These are phyloP conservation scores for Arbutus unedo DNA, from an alignment of 148 eudicot genomes.

Conservation along the genomic window DNA sequence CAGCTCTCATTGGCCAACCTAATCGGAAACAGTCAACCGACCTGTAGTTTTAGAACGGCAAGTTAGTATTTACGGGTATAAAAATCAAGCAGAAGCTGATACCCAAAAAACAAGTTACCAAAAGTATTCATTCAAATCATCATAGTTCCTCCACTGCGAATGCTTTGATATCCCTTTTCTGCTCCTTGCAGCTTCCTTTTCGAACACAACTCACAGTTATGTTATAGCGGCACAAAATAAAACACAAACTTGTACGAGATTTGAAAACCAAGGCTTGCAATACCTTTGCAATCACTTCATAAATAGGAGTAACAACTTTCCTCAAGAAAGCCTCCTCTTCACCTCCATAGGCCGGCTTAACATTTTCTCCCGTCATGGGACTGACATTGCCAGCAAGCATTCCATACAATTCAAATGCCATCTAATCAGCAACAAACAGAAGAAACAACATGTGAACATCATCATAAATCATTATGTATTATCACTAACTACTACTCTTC, in stretches of 20 bases:
- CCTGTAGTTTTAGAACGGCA: slow-evolving; percentile 36
- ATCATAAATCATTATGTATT: not conserved
- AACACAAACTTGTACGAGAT: not conserved
- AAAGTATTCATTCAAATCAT: slow-evolving; percentile 95
- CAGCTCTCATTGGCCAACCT: slow-evolving; percentile 99
- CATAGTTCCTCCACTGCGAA: slow-evolving; percentile 98
- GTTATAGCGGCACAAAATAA: not conserved
- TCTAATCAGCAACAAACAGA: slow-evolving; percentile 29
- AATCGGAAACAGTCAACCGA: slow-evolving; percentile 91
- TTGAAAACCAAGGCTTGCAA: slow-evolving; percentile 6
- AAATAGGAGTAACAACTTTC: slow-evolving; percentile 83
- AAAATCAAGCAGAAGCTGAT: not conserved
- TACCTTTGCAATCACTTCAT: slow-evolving; percentile 78
- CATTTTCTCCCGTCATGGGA: slow-evolving; percentile 88
- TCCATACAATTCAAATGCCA: slow-evolving; percentile 94
- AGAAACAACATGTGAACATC: not conserved
- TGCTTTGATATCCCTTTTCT: slow-evolving; percentile 81
- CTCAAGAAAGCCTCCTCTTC: slow-evolving; percentile 81
- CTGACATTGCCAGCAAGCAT: slow-evolving; percentile 97
- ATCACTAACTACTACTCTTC: not conserved
- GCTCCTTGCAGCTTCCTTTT: slow-evolving; percentile 86
- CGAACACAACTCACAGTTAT: slow-evolving; percentile 7
- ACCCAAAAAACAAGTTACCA: slow-evolving; percentile 45
- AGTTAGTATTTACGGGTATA: not conserved
- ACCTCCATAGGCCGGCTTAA: slow-evolving; percentile 93